Conservation (phyloP, 2,329 filamentous ascomycete species). For the Botrytis galanthina region DNA sequence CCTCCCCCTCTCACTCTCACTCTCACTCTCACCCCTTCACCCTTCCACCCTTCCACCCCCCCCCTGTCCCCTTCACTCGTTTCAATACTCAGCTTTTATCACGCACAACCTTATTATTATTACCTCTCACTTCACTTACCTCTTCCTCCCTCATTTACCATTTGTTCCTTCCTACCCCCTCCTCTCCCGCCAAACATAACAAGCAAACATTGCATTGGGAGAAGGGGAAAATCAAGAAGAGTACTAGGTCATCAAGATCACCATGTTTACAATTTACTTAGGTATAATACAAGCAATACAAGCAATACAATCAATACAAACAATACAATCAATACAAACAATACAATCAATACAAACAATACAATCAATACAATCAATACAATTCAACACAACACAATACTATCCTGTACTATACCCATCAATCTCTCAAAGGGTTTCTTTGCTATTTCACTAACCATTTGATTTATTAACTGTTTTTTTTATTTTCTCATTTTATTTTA, state of each 20-base stretch:
- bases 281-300: neutral
- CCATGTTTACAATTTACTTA: neutral
- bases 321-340: too few relatives aligned
- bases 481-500: neutral
- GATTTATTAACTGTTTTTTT: neutral
- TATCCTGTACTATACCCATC: neutral
- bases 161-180: neutral
- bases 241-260: neutral
- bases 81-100: constrained; percentile 8
- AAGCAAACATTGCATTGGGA: neutral
- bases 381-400: neutral
- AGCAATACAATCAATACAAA: neutral
- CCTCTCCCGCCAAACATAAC: neutral
- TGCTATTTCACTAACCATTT: neutral
- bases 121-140: neutral
- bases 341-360: too few relatives aligned
- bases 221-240: neutral
- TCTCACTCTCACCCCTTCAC: neutral
- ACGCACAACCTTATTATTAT: neutral
- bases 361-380: too few relatives aligned
- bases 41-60: neutral
- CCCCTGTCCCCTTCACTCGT: constrained; percentile 11
- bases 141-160: neutral
- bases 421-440: neutral
- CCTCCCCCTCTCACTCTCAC: neutral